Base-by-base conservation (phyloP, 2,329 filamentous ascomycete species). In the Beauveria rudraprayagi region DNA sequence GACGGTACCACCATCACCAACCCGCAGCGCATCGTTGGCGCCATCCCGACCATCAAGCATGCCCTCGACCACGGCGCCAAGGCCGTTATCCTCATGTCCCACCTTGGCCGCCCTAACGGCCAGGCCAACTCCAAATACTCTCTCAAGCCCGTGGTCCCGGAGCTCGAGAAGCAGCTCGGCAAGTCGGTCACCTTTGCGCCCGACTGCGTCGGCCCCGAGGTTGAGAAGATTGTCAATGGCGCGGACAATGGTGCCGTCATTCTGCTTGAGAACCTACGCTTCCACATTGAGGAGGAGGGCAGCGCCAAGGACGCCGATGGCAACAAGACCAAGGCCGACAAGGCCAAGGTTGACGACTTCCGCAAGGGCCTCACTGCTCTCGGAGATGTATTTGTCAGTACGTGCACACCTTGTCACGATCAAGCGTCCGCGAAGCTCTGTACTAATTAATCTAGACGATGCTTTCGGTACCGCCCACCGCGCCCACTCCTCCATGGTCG, bases 401-500 rank as follows among this genome's bases (percentile, higher is more conserved):
- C 78, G 91, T 80, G 41, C 41, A 44, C 17, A 65, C 22, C 4
- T 60, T 19, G 14, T 22, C 16, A 6, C 11, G 4, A 37, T 14
- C 11, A 37, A 46, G 24, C 19, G 9, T 26, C 22, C 5, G 2
- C 19, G 22, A n/a, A n/a, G 30, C 30, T 22, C 10, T 22, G 14
- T 47, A 43, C 17, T 54, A 40, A 47, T 26, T 6, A 0, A 7
- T 28, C 1, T 67, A 95, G 91, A 99, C 79, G 94, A 99, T 72
- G 94, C 95, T 65, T 99, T 99, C 75, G 94, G 94, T 77, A 99
- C 94, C 64, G 94, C 94, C 64, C 94, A 99, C 83, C 91, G 94
- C 76, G 94, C 91, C 54, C 94, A 99, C 86, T 97, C 92, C 77
- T 97, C 93, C 76, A 99, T 99, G 94, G 94, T 99, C 70, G 94